phyloP scores from a whole-genome alignment of 2,329 filamentous ascomycete genomes.

The Aspergillus niger region DNA sequence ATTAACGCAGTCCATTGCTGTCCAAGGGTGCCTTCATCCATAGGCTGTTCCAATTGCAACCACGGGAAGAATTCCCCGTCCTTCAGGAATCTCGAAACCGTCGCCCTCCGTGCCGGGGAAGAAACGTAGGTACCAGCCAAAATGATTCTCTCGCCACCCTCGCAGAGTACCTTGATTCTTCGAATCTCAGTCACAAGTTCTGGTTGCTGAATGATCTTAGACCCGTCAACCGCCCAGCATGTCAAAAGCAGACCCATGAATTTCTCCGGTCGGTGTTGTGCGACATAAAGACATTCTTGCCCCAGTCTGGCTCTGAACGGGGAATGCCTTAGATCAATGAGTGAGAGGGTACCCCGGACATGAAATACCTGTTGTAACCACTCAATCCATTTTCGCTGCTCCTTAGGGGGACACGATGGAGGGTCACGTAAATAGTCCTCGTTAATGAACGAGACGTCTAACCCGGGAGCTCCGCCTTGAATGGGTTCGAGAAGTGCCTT shows the following conservation, averaged over 20 bases:
- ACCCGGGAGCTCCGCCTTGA: background rate
- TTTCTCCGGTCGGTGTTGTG: background rate
- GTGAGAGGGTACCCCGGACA: conserved; percentile 5
- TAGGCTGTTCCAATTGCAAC: background rate
- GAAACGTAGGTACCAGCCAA: conserved; percentile 9
- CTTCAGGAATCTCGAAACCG: conserved; percentile 4
- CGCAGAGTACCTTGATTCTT: no score
- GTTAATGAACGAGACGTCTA: conserved; percentile 8
- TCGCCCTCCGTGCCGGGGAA: background rate
- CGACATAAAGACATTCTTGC: conserved; percentile 11
- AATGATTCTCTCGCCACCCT: no score
- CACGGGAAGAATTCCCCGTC: conserved; percentile 13
- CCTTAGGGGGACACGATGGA: background rate
- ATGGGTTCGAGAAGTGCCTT: conserved; percentile 8
- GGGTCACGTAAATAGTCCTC: conserved; percentile 1
- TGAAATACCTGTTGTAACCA: conserved; percentile 11
- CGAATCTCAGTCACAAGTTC: background rate
- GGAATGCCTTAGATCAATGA: background rate
- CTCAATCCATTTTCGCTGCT: conserved; percentile 7
- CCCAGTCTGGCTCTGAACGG: background rate
- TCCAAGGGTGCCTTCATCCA: background rate
- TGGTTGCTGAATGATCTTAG: background rate
- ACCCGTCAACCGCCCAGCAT: conserved; percentile 4
- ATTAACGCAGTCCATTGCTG: conserved; percentile 2
- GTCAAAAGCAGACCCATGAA: conserved; percentile 10